Evolutionary conservation across 257 asterid genomes (phyloP), one percentile per base, ranked within the genome.

Genomic region (Misopates orontium): DNA sequence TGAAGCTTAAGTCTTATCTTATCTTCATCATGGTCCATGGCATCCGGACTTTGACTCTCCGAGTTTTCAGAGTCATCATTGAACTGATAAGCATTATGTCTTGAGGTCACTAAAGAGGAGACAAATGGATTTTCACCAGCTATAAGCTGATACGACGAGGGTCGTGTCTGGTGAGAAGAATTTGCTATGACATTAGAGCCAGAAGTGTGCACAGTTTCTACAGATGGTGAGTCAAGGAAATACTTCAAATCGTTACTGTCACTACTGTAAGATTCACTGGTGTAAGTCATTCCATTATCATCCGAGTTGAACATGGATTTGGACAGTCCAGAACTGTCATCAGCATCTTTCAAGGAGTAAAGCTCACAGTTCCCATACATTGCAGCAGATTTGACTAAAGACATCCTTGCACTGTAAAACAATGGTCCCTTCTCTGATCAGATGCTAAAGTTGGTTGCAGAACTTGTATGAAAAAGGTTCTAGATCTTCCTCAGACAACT

Each of bases 1-100:
- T 82, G 87, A 31, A 93, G 78, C 86, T 93, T 93, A 21, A 82
- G 62, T 31, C 82, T 83, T 80, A 93, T 71, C 77, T 64, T 73
- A 25, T 83, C 89, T 64, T 79, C 88, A 66, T 86, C 83, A 14
- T 56, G 87, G 71, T 80, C 73, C 28, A 74, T 28, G 36, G 72
- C 68, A 53, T 71, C 92, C 15, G 79, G 87, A 64, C 83, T 81
- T 64, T 28, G 75, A 48, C 39, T 54, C 49, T 69, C 73, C 48
- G 75, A 62, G 63, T 71, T 79, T 36, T 68, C 80, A 18, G 81
- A 73, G 53, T 76, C 90, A 64, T 62, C 68, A 58, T 71, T 75
- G 22, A 59, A 64, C 23, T 72, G 69, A 67, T 62, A 63, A 11
- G 67, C 44, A 67, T 71, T 60, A 48, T 24, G 74, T 40, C 76